Evolutionary conservation across 306 rosid genomes (phyloP).

Genomic region (Cyclanthera cordifolia): DNA sequence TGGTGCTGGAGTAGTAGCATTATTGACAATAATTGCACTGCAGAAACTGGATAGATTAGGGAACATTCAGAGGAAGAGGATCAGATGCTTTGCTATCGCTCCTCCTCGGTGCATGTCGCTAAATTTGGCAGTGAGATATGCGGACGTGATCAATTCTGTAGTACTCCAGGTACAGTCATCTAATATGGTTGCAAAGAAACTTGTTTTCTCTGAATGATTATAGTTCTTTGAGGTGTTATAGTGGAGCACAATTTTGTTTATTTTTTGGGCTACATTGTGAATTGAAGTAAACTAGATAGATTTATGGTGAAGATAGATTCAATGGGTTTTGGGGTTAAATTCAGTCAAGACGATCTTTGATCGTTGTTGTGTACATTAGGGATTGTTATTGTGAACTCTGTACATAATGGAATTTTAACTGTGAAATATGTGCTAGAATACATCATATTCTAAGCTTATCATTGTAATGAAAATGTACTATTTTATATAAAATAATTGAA

Average conservation of each 20-base stretch:
- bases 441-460: not conserved
- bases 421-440: not conserved
- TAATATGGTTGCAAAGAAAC: conserved; percentile 1
- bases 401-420: too few relatives aligned
- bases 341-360: too few relatives aligned
- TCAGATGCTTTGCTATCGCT: conserved; percentile 73
- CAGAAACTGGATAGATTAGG: conserved; percentile 54
- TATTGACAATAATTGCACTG: conserved; percentile 54
- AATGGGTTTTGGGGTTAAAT: too few relatives aligned
- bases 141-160: conserved; percentile 71
- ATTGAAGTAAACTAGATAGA: too few relatives aligned
- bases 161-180: conserved; percentile 64
- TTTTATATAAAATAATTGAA: not conserved
- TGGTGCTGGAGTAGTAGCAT: conserved; percentile 86
- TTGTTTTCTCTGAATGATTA: not conserved
- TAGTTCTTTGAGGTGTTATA: not conserved
- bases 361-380: too few relatives aligned
- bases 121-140: conserved; percentile 92
- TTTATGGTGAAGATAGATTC: too few relatives aligned
- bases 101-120: conserved; percentile 83
- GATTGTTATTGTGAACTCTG: too few relatives aligned
- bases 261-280: not conserved
- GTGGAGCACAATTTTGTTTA: not conserved
- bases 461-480: not conserved
- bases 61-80: conserved; percentile 51